A percentile compares a stretch with the other conserved stretches of the same genome.
Evolutionary conservation across 2,329 filamentous ascomycete genomes (phyloP).

Genomic region (Madurella fahalii): DNA sequence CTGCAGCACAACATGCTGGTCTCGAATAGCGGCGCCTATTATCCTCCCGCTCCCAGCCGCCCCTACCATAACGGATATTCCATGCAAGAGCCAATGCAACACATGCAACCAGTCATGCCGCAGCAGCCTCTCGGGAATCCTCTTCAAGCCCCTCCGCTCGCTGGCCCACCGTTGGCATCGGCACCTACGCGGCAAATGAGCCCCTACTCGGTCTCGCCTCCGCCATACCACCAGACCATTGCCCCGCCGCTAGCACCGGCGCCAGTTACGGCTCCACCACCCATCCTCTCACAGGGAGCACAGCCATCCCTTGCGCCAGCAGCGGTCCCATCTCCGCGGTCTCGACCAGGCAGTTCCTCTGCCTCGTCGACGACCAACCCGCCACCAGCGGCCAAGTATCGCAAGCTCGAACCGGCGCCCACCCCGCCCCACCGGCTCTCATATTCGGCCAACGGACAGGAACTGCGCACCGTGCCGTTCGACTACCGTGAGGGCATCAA

Average conservation of each 20-base stretch:
- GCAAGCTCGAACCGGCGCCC: slow-evolving; percentile 56
- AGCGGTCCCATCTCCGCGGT: slow-evolving; percentile 26
- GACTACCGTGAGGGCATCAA: slow-evolving; percentile 53
- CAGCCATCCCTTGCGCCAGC: slow-evolving; percentile 22
- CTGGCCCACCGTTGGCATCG: slow-evolving; percentile 3
- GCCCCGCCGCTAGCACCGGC: slow-evolving; percentile 7
- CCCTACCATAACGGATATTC: slow-evolving; percentile 36
- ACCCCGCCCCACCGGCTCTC: slow-evolving; percentile 48
- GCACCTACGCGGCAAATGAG: slow-evolving; percentile 17
- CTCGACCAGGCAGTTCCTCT: slow-evolving; percentile 32
- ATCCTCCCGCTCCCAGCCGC: slow-evolving; percentile 32
- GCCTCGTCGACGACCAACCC: slow-evolving; percentile 25
- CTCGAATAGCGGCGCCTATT: slow-evolving; percentile 35
- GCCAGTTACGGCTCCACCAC: slow-evolving; percentile 3
- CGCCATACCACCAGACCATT: slow-evolving; percentile 17
- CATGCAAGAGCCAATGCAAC: slow-evolving; percentile 30
- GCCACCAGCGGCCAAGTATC: slow-evolving; percentile 42
- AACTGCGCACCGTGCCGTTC: slow-evolving; percentile 57
- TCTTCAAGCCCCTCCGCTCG: slow-evolving; percentile 16
- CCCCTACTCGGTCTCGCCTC: slow-evolving; percentile 19
- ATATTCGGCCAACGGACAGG: slow-evolving; percentile 43
- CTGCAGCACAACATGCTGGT: slow-evolving; percentile 28
- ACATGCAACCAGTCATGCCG: slow-evolving; percentile 24
- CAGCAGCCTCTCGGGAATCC: slow-evolving; percentile 14
- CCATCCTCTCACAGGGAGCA: slow-evolving; percentile 13